phyloP scores from a whole-genome alignment of 371 early-diverging fungal species.

The Mortierella sp. region DNA sequence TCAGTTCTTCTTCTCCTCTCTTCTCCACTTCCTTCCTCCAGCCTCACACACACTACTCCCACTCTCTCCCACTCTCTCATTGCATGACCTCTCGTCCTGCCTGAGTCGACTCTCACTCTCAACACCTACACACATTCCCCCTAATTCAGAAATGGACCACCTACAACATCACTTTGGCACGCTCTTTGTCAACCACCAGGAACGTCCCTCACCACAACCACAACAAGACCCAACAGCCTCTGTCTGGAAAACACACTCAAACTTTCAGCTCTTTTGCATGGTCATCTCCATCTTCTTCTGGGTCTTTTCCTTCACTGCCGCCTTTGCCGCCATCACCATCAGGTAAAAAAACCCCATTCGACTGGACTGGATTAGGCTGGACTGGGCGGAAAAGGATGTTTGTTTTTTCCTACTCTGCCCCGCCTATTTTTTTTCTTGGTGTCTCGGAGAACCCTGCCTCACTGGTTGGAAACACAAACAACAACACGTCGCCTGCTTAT shows the following conservation, averaged over 20 bases:
- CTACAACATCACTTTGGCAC: conserved; percentile 16
- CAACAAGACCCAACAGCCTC: conserved; percentile 15
- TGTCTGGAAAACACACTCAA: conserved; percentile 49
- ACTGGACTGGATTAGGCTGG: no score
- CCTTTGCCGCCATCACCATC: conserved; percentile 46
- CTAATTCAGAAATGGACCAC: conserved; percentile 21
- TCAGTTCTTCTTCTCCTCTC: not conserved
- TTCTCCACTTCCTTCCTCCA: conserved; percentile 2
- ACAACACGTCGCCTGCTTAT: not conserved
- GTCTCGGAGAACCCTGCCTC: conserved; percentile 10
- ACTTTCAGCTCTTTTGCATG: conserved; percentile 51
- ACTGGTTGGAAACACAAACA: not conserved
- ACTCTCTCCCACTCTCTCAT: not conserved
- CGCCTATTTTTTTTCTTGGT: conserved; percentile 7
- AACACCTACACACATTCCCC: not conserved
- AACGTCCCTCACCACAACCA: not conserved
- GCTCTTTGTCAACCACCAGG: not conserved
- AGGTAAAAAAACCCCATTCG: conserved; percentile 22
- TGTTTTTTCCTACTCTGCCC: not conserved
- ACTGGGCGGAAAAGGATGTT: not conserved
- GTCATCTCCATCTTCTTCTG: conserved; percentile 49
- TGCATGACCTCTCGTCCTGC: not conserved
- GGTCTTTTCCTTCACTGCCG: conserved; percentile 52
- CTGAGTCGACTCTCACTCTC: conserved; percentile 2
- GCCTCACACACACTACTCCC: not conserved